These are phyloP conservation scores for Rhizopogon vulgaris DNA, from an alignment of 768 basidiomycete species.

Conservation along the genomic window DNA sequence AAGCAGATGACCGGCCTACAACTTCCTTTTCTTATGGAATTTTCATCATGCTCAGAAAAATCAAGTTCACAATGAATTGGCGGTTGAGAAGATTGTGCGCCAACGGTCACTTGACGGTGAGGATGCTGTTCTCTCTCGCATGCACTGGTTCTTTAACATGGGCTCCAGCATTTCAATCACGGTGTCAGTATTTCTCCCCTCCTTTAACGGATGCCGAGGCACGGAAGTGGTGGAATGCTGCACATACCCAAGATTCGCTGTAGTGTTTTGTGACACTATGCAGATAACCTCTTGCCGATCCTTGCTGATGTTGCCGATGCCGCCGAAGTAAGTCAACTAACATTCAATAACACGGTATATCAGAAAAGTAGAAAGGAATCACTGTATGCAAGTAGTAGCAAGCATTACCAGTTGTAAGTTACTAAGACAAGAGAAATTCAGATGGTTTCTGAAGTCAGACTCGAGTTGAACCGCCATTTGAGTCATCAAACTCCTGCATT, in stretches of 20 bases:
- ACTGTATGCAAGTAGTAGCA: too few relatives aligned
- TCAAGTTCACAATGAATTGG: slow-evolving; percentile 70
- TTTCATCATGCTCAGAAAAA: slow-evolving; percentile 40
- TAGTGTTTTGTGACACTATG: too few relatives aligned
- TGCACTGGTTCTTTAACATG: slow-evolving; percentile 9
- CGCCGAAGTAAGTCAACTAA: too few relatives aligned
- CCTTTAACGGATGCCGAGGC: slow-evolving; percentile 54
- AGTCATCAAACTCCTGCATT: too few relatives aligned
- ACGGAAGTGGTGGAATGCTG: slow-evolving; percentile 49
- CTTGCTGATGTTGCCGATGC: too few relatives aligned
- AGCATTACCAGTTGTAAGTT: too few relatives aligned
- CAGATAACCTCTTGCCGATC: too few relatives aligned
- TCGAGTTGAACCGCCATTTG: too few relatives aligned
- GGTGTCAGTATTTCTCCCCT: slow-evolving; percentile 75
- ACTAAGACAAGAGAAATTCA: too few relatives aligned
- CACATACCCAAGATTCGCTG: slow-evolving; percentile 25
- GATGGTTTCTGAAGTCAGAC: too few relatives aligned
- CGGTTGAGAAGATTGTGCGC: slow-evolving; percentile 67
- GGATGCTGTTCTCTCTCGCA: slow-evolving; percentile 16
- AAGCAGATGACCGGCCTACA: slow-evolving; percentile 16
- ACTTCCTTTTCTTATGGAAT: not conserved
- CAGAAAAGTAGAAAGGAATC: too few relatives aligned
- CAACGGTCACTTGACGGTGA: slow-evolving; percentile 66
- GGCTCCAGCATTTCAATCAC: slow-evolving; percentile 62
- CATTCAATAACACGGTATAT: too few relatives aligned